Conservation (phyloP, 164 flowering plant species). For the Brasenia schreberi region DNA sequence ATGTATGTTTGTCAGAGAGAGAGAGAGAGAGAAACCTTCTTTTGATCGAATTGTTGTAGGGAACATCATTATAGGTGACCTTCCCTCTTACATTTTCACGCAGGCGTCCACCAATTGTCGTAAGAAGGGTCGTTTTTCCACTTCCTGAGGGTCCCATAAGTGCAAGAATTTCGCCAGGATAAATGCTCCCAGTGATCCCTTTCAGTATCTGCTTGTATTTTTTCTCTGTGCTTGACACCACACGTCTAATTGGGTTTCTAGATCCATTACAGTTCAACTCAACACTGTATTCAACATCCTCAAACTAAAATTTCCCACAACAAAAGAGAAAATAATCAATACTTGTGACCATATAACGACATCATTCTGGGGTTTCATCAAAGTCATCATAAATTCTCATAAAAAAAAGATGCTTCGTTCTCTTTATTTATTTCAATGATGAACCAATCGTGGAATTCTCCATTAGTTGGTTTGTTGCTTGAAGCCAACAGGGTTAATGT, state of each 20-base stretch:
- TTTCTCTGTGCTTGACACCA: slow-evolving; percentile 49
- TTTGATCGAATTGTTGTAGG: slow-evolving; percentile 69
- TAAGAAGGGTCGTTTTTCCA: slow-evolving; percentile 84
- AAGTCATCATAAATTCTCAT: neutral
- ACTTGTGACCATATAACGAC: too few relatives aligned
- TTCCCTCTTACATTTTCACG: slow-evolving; percentile 61
- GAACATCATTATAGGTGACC: slow-evolving; percentile 66
- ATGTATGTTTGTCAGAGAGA: neutral
- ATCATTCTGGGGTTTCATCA: neutral
- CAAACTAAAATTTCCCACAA: slow-evolving; percentile 42
- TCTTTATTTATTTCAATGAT: too few relatives aligned
- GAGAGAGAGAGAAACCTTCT: slow-evolving; percentile 37
- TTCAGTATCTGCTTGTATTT: slow-evolving; percentile 65
- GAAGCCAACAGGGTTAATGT: too few relatives aligned
- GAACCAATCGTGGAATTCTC: too few relatives aligned
- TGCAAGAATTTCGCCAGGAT: slow-evolving; percentile 88
- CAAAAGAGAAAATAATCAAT: neutral
- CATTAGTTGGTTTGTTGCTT: too few relatives aligned
- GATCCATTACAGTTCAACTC: slow-evolving; percentile 20
- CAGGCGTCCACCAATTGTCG: slow-evolving; percentile 74
- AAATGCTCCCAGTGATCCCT: slow-evolving; percentile 82
- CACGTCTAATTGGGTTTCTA: slow-evolving; percentile 45
- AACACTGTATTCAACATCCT: slow-evolving; percentile 73
- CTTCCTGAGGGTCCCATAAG: slow-evolving; percentile 99
- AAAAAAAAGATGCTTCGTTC: too few relatives aligned